phyloP scores from a whole-genome alignment of 192 early-diverging fungal genomes.

The Mortierella antarctica region DNA sequence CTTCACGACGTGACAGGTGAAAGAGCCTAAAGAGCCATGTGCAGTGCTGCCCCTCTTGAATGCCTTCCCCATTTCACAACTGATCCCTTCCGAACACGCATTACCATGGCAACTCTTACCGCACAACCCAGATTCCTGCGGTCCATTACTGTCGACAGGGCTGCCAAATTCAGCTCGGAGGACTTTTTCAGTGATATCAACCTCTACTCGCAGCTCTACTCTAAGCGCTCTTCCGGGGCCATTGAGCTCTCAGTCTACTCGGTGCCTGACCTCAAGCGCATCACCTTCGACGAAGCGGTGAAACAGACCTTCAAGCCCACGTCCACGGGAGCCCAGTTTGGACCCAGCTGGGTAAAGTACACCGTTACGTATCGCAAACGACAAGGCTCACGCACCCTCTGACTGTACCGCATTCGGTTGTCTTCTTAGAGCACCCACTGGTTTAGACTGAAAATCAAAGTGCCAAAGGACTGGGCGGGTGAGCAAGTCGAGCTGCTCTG shows the following conservation, averaged over 20 bases:
- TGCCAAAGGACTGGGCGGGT: slow-evolving; percentile 76
- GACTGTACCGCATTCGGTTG: too few species aligned
- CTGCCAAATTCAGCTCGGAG: slow-evolving; percentile 74
- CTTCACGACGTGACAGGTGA: too few species aligned
- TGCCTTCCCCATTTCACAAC: not conserved
- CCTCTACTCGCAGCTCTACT: slow-evolving; percentile 63
- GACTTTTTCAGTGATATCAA: slow-evolving; percentile 62
- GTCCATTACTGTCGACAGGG: slow-evolving; percentile 78
- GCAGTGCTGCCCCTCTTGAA: not conserved
- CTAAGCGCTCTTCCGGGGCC: slow-evolving; percentile 60
- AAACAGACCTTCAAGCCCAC: slow-evolving; percentile 75
- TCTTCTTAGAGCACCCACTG: slow-evolving; percentile 75
- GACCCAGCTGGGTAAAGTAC: slow-evolving; percentile 81
- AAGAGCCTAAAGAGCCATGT: not conserved
- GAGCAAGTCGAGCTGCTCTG: slow-evolving; percentile 89
- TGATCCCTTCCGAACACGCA: too few species aligned
- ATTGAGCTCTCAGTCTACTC: slow-evolving; percentile 70
- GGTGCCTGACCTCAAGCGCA: slow-evolving; percentile 75
- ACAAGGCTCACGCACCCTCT: slow-evolving; percentile 5
- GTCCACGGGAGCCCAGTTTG: slow-evolving; percentile 79
- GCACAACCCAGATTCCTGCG: slow-evolving; percentile 61
- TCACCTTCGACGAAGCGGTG: slow-evolving; percentile 81
- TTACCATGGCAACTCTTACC: slow-evolving; percentile 27
- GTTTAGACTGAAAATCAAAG: slow-evolving; percentile 74
- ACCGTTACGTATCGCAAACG: too few species aligned